phyloP scores from a whole-genome alignment of 352 stramenopile genomes.

The Pythium oligandrum region DNA sequence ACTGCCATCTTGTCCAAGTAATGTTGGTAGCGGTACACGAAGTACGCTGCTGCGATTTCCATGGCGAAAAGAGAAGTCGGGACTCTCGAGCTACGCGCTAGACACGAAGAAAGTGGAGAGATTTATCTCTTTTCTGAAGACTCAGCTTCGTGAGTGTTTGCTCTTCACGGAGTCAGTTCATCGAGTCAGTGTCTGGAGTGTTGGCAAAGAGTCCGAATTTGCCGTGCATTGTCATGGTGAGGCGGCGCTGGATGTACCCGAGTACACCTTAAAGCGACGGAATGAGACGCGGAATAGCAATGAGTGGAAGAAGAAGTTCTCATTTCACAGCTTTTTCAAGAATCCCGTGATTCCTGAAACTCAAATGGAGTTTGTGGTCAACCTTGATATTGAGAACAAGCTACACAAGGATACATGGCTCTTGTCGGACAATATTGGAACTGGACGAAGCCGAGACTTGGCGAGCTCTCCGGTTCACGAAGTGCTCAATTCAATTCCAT shows the following conservation, averaged over 20 bases:
- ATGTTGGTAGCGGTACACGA: constrained; percentile 35
- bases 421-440: constrained; percentile 59
- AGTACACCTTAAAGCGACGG: constrained; percentile 35
- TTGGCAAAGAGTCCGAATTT: constrained; percentile 66
- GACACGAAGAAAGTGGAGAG: constrained; percentile 20
- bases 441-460: constrained; percentile 62
- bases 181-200: constrained; percentile 54
- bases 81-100: constrained; percentile 33
- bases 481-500: constrained; percentile 53
- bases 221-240: constrained; percentile 48
- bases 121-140: constrained; percentile 37
- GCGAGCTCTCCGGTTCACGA: constrained; percentile 55
- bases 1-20: constrained; percentile 55
- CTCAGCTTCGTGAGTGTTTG: constrained; percentile 45
- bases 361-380: constrained; percentile 60
- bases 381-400: constrained; percentile 55
- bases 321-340: constrained; percentile 75
- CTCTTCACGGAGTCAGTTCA: constrained; percentile 68
- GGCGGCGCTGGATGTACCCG: constrained; percentile 29
- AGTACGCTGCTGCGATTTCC: constrained; percentile 73
- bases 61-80: constrained; percentile 42
- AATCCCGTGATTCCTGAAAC: constrained; percentile 48
- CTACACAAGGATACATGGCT: constrained; percentile 53
- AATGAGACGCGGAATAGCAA: constrained; percentile 43
- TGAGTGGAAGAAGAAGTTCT: constrained; percentile 81